phyloP scores from a whole-genome alignment of 169 alveolate genomes.

The Eimeria sp. region DNA sequence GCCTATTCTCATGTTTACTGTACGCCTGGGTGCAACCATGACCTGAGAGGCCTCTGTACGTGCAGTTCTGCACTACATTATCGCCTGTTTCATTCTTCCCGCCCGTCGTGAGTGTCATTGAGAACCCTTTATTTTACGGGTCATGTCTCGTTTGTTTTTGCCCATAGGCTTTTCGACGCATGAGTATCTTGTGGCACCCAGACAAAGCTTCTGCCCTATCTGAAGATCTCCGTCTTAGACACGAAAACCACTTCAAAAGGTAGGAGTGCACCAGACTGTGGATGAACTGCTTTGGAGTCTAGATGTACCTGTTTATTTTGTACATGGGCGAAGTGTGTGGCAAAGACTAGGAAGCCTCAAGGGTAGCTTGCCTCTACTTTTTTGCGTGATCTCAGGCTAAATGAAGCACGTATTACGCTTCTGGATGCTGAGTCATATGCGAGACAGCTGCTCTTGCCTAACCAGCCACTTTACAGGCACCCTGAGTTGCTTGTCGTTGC shows the following conservation, averaged over 20 bases:
- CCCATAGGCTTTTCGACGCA: constrained; percentile 69
- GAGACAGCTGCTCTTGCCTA: constrained; percentile 67
- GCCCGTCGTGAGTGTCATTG: not conserved
- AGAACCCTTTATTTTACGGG: not conserved
- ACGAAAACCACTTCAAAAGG: constrained; percentile 78
- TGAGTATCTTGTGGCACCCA: constrained; percentile 78
- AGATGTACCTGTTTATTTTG: not conserved
- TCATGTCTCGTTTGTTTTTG: not conserved
- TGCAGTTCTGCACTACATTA: not conserved
- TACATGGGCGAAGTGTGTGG: not conserved
- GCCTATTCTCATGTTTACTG: not conserved
- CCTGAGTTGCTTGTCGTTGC: constrained; percentile 44
- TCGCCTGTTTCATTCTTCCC: not conserved
- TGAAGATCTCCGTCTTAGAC: constrained; percentile 69
- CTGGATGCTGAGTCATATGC: constrained; percentile 57
- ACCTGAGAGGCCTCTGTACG: not conserved
- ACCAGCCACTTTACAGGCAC: constrained; percentile 77
- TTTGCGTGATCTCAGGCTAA: constrained; percentile 30
- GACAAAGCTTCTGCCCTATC: constrained; percentile 74
- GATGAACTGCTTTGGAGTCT: not conserved
- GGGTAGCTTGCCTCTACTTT: not conserved
- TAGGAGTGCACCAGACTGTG: not conserved
- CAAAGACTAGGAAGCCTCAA: not conserved
- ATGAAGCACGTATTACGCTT: constrained; percentile 77
- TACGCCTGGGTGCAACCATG: not conserved